Percentiles rank a stretch among this genome's conserved stretches.
Evolutionary conservation across 2,329 filamentous ascomycete species (phyloP).

Genomic region (Colletotrichum tamarilloi): DNA sequence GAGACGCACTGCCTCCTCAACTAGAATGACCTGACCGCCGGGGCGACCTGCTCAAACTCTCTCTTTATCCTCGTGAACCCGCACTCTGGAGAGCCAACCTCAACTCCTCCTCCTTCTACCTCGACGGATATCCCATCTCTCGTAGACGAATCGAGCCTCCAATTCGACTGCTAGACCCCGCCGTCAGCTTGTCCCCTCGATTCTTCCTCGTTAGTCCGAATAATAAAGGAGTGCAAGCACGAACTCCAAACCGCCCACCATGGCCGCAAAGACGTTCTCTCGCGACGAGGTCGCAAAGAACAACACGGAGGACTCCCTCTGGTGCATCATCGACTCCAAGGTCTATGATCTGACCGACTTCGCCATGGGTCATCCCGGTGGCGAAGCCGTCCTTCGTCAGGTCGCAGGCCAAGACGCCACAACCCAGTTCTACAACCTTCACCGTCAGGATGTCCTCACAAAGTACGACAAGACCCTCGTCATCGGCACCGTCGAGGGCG

Average conservation of each 20-base stretch:
- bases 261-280: constrained; percentile 62
- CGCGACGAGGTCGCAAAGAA: constrained; percentile 79
- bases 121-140: neutral
- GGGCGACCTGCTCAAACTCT: neutral
- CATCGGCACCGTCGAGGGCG: constrained; percentile 80
- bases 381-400: constrained; percentile 82
- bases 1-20: neutral
- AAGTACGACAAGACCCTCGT: constrained; percentile 78
- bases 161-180: neutral
- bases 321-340: constrained; percentile 87
- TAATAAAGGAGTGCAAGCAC: neutral
- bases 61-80: neutral
- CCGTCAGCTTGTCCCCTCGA: neutral
- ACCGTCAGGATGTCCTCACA: constrained; percentile 87
- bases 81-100: neutral
- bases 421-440: constrained; percentile 88
- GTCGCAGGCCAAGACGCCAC: constrained; percentile 87
- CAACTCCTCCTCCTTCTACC: neutral
- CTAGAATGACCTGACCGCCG: neutral
- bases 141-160: neutral
- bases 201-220: neutral
- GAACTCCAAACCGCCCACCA: constrained; percentile 35
- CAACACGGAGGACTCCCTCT: constrained; percentile 79
- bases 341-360: constrained; percentile 92
- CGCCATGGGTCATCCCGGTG: constrained; percentile 85